Evolutionary conservation across 2,329 filamentous ascomycete genomes (phyloP).

Genomic region (Fusarium bactridioides): DNA sequence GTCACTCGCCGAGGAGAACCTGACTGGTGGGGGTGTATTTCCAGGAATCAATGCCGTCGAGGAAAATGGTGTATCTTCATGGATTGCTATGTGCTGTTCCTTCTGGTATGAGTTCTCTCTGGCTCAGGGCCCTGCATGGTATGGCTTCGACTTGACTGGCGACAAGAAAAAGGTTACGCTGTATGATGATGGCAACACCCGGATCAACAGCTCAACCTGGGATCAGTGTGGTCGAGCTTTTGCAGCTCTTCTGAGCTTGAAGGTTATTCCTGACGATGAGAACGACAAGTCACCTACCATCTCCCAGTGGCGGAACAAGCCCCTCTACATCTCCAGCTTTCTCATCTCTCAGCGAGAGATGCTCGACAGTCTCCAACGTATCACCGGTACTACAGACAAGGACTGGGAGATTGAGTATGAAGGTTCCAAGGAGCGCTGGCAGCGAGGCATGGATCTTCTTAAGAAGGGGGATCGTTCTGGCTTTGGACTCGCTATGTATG

Average conservation of each 20-base stretch:
- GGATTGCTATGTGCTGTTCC: constrained; percentile 60
- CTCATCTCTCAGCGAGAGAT: constrained; percentile 69
- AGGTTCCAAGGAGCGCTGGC: constrained; percentile 55
- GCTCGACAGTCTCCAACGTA: constrained; percentile 66
- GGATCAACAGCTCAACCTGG: constrained; percentile 67
- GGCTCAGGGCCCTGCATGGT: constrained; percentile 48
- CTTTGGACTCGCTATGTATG: constrained; percentile 61
- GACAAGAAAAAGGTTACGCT: constrained; percentile 51
- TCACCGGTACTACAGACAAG: constrained; percentile 61
- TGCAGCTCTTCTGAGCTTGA: constrained; percentile 57
- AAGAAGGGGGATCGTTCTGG: constrained; percentile 51
- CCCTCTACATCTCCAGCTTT: constrained; percentile 64
- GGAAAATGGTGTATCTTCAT: constrained; percentile 49
- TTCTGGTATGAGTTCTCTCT: constrained; percentile 66
- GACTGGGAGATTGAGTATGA: constrained; percentile 61
- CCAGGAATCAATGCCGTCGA: constrained; percentile 50
- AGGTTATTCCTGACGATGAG: constrained; percentile 53
- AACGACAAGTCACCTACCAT: constrained; percentile 44
- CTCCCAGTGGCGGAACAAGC: constrained; percentile 51
- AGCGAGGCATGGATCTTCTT: constrained; percentile 55
- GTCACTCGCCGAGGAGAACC: constrained; percentile 47
- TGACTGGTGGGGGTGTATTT: constrained; percentile 35
- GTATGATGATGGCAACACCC: constrained; percentile 65
- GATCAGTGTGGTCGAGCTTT: constrained; percentile 64
- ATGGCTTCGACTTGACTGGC: constrained; percentile 57